A percentile compares a stretch with the other conserved stretches of the same genome.
phyloP scores from a whole-genome alignment of 2,329 filamentous ascomycete species.

The Botrytis cinerea region DNA sequence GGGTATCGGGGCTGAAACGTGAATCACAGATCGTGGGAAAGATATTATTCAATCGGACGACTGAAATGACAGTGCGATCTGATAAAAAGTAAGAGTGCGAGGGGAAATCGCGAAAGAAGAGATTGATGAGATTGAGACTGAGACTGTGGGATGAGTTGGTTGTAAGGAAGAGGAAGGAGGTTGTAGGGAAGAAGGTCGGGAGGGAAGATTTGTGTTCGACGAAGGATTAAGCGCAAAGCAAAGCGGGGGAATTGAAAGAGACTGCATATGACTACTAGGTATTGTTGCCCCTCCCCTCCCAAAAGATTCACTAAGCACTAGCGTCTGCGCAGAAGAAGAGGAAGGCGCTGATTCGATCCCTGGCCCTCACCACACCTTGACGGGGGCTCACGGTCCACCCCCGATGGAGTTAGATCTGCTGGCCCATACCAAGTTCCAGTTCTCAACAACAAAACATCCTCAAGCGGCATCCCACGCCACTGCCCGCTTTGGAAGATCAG shows the following conservation, averaged over 20 bases:
- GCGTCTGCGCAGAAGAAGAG: not conserved
- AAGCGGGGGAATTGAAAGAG: slow-evolving; percentile 22
- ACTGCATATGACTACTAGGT: slow-evolving; percentile 9
- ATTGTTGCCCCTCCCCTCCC: slow-evolving; percentile 22
- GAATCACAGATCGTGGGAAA: slow-evolving; percentile 5
- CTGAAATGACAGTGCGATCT: slow-evolving; percentile 41
- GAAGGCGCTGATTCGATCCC: not conserved
- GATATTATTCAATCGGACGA: slow-evolving; percentile 33
- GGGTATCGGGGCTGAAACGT: not conserved
- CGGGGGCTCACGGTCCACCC: not conserved
- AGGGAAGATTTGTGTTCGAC: slow-evolving; percentile 20
- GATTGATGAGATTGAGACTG: too few relatives aligned
- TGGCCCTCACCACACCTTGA: not conserved
- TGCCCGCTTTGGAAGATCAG: not conserved
- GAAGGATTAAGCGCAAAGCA: slow-evolving; percentile 21
- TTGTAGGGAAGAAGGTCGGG: slow-evolving; percentile 22
- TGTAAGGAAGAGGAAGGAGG: slow-evolving; percentile 10
- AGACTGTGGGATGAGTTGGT: not conserved
- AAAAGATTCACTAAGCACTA: not conserved
- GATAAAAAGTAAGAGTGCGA: slow-evolving; percentile 2
- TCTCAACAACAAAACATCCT: slow-evolving; percentile 2
- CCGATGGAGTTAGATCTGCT: not conserved
- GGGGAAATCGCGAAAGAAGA: slow-evolving; percentile 4
- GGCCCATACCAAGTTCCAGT: not conserved
- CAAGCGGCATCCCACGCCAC: not conserved